Conservation (phyloP, 2,329 filamentous ascomycete genomes). For the Hirsutella thompsonii region DNA sequence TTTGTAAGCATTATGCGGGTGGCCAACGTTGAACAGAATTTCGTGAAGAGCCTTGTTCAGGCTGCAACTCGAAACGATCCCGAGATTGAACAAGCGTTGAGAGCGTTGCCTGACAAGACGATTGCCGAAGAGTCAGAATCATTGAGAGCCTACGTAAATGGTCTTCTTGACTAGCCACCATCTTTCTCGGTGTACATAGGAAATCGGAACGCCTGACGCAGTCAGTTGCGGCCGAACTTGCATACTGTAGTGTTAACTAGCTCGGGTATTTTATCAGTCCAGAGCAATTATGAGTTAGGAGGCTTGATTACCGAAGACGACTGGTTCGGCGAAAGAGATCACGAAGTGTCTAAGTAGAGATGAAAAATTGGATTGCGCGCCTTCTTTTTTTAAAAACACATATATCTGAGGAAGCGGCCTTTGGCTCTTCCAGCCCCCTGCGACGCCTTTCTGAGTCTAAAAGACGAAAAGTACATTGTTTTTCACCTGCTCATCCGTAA, state of each 20-base stretch:
- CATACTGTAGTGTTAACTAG: too few relatives aligned
- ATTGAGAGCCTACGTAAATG: slow-evolving; percentile 29
- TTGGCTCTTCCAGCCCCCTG: too few relatives aligned
- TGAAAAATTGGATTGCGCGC: slow-evolving; percentile 8
- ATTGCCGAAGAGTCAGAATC: slow-evolving; percentile 37
- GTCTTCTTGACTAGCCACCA: slow-evolving; percentile 25
- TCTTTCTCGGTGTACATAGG: too few relatives aligned
- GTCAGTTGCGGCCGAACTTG: too few relatives aligned
- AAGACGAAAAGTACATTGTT: background rate
- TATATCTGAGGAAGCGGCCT: background rate
- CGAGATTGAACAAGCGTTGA: slow-evolving; percentile 23
- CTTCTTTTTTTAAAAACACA: background rate
- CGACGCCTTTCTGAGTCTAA: background rate
- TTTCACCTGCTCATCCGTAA: background rate
- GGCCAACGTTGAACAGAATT: slow-evolving; percentile 21
- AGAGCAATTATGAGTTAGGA: too few relatives aligned
- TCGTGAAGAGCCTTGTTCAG: slow-evolving; percentile 25
- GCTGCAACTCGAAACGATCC: slow-evolving; percentile 26
- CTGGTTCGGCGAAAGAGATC: too few relatives aligned
- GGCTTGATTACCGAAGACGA: too few relatives aligned
- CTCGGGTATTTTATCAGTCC: too few relatives aligned
- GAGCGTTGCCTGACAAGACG: slow-evolving; percentile 31
- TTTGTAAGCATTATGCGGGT: slow-evolving; percentile 35
- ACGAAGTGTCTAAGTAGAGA: too few relatives aligned
- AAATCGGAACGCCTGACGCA: too few relatives aligned